These are phyloP conservation scores for Echium plantagineum DNA, from an alignment of 257 asterid genomes.

Conservation along the genomic window DNA sequence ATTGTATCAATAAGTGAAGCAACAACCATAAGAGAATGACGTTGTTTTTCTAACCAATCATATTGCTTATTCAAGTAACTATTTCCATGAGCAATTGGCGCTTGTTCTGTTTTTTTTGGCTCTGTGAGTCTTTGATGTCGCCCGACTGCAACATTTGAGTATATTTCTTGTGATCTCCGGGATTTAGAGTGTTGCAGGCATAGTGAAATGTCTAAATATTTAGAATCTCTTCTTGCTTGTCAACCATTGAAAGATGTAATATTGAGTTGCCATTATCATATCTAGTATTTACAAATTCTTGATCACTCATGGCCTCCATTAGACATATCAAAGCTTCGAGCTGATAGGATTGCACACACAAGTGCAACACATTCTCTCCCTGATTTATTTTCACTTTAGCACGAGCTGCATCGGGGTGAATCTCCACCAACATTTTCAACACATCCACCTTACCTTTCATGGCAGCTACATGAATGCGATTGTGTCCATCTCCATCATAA, in stretches of 20 bases:
- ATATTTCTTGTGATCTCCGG: conserved; percentile 4
- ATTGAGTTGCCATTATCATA: too few species aligned
- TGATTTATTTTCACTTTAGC: background rate
- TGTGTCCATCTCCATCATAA: too few species aligned
- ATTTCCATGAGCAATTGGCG: background rate
- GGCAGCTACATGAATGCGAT: conserved; percentile 23
- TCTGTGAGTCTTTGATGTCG: background rate
- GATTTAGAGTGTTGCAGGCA: conserved; percentile 20
- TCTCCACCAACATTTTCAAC: too few species aligned
- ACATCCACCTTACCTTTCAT: conserved; percentile 1
- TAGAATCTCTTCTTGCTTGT: too few species aligned
- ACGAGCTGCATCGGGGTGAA: background rate
- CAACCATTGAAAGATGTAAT: too few species aligned
- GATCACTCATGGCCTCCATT: background rate
- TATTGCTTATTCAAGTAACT: background rate
- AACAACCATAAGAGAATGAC: conserved; percentile 21
- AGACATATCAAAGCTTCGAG: background rate
- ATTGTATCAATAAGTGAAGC: conserved; percentile 24
- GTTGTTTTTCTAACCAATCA: conserved; percentile 11
- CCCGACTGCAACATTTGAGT: background rate
- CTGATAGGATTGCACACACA: background rate
- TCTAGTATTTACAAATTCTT: too few species aligned
- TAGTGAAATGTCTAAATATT: conserved; percentile 21
- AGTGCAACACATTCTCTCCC: conserved; percentile 1
- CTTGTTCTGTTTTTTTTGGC: background rate